These are phyloP conservation scores for Starmera stellimalicola DNA, from an alignment of 1,139 yeast species.

Conservation along the genomic window DNA sequence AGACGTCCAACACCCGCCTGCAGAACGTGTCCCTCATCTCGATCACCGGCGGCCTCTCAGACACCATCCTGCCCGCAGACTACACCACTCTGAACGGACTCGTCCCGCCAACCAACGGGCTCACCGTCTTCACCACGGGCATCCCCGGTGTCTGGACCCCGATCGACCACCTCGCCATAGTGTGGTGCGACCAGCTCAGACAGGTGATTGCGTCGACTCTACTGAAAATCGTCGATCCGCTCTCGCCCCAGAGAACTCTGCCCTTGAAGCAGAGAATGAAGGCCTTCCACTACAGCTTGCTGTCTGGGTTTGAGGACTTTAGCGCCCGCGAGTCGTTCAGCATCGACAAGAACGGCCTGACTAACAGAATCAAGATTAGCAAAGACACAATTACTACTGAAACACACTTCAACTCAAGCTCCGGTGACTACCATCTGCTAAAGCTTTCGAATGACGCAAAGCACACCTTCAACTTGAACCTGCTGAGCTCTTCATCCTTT, in stretches of 20 bases:
- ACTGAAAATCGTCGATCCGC: slow-evolving; percentile 47
- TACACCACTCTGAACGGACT: slow-evolving; percentile 71
- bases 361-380: no score
- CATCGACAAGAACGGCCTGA: slow-evolving; percentile 1
- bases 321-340: slow-evolving; percentile 22
- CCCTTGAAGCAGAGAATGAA: slow-evolving; percentile 47
- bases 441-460: no score
- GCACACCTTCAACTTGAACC: no score
- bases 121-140: slow-evolving; percentile 76
- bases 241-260: slow-evolving; percentile 35
- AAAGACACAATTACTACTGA: no score
- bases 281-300: slow-evolving; percentile 37
- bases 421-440: no score
- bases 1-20: slow-evolving; percentile 32
- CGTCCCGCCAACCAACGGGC: slow-evolving; percentile 68
- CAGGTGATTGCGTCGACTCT: slow-evolving; percentile 49
- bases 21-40: slow-evolving; percentile 53
- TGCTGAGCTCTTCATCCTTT: not conserved
- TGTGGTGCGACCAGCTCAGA: slow-evolving; percentile 92
- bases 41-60: slow-evolving; percentile 85
- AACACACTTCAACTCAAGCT: no score
- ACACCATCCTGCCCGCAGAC: slow-evolving; percentile 84
- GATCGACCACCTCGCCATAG: slow-evolving; percentile 89
- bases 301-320: slow-evolving; percentile 50
- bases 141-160: slow-evolving; percentile 93